phyloP scores from a whole-genome alignment of 345 rosid species.

The Mercurialis annua region DNA sequence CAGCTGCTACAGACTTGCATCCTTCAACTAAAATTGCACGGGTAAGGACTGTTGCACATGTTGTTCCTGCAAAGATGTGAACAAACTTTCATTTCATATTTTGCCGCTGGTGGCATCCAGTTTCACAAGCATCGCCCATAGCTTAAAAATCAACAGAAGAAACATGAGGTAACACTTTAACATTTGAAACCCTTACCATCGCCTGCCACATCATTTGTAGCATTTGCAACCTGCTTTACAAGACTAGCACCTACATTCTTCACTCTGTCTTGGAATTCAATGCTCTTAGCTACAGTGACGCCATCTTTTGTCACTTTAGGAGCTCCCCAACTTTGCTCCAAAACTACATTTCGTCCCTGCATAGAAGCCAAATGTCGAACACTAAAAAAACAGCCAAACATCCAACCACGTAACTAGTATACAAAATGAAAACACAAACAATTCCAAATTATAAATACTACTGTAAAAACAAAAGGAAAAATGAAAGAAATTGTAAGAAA shows the following conservation, averaged over 20 bases:
- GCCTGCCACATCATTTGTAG: conserved; percentile 32
- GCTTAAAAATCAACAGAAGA: not conserved
- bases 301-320: conserved; percentile 34
- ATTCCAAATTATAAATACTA: not conserved
- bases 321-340: conserved; percentile 29
- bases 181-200: conserved; percentile 25
- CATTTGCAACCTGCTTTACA: conserved; percentile 33
- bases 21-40: conserved; percentile 25
- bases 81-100: not conserved
- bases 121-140: not conserved
- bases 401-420: not conserved
- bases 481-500: not conserved
- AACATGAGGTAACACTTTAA: not conserved
- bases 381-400: not conserved
- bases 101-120: no score
- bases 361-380: not conserved
- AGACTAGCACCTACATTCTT: conserved; percentile 32
- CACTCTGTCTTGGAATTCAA: conserved; percentile 23
- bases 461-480: not conserved
- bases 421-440: not conserved
- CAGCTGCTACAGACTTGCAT: conserved; percentile 31
- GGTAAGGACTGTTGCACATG: conserved; percentile 30
- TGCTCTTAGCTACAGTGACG: conserved; percentile 32
- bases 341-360: conserved; percentile 30
- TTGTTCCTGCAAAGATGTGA: conserved; percentile 23